A percentile compares a stretch with the other conserved stretches of the same genome.
phyloP scores from a whole-genome alignment of 1,284 basidiomycete genomes.

The Moesziomyces sp. region DNA sequence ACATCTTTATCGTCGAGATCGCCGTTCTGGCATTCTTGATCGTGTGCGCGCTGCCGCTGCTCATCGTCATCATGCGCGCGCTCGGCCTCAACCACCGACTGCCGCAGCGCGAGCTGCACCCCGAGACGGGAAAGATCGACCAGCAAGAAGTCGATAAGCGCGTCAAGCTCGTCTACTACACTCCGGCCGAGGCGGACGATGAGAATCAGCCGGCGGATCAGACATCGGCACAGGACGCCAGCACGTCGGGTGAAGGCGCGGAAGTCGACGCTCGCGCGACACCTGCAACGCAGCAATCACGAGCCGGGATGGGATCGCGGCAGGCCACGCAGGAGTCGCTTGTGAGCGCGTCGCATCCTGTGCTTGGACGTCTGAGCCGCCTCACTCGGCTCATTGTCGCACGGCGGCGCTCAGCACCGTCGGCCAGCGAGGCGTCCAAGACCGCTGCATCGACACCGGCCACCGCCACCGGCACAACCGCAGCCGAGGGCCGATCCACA shows the following conservation, averaged over 20 bases:
- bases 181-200: conserved; percentile 43
- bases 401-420: conserved; percentile 12
- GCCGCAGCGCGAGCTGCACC: conserved; percentile 42
- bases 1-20: conserved; percentile 57
- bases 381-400: conserved; percentile 20
- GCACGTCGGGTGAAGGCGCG: too few relatives aligned
- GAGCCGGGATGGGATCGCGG: conserved; percentile 24
- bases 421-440: neutral
- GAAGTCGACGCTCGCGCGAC: neutral
- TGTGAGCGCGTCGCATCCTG: conserved; percentile 4
- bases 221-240: neutral
- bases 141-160: conserved; percentile 51
- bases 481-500: neutral
- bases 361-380: conserved; percentile 14
- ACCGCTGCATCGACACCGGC: neutral
- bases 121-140: conserved; percentile 53
- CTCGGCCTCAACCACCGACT: conserved; percentile 44
- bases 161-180: conserved; percentile 54
- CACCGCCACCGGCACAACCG: neutral
- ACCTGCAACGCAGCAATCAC: neutral
- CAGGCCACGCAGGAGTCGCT: conserved; percentile 16
- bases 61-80: conserved; percentile 51
- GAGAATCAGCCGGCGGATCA: neutral
- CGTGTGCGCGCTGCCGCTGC: conserved; percentile 55
- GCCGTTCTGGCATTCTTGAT: conserved; percentile 48